phyloP scores from a whole-genome alignment of 2,329 filamentous ascomycete genomes.

The Fusarium algeriense region DNA sequence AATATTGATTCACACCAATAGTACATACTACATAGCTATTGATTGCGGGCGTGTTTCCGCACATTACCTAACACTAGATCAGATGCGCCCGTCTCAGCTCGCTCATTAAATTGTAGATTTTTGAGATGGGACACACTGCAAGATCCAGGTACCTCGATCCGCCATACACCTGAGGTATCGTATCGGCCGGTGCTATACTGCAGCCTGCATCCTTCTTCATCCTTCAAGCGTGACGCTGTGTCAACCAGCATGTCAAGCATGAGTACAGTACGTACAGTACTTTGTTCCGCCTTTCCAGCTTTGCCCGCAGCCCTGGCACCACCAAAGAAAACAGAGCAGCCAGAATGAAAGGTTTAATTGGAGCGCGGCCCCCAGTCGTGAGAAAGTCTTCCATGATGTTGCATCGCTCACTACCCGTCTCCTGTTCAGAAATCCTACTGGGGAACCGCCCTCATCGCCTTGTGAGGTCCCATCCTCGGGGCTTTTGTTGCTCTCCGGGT shows the following conservation, averaged over 20 bases:
- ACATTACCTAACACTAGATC: slow-evolving; percentile 15
- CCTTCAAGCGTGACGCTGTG: slow-evolving; percentile 6
- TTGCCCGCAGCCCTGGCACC: slow-evolving; percentile 25
- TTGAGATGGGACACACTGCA: slow-evolving; percentile 24
- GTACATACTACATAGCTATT: background rate
- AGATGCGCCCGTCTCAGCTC: slow-evolving; percentile 22
- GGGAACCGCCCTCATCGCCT: slow-evolving; percentile 10
- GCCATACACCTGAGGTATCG: slow-evolving; percentile 19
- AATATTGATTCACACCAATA: background rate
- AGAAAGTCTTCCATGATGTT: slow-evolving; percentile 17
- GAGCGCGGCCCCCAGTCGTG: slow-evolving; percentile 20
- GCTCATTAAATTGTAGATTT: slow-evolving; percentile 23
- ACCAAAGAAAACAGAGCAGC: slow-evolving; percentile 34
- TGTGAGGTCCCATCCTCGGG: slow-evolving; percentile 10
- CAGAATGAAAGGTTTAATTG: slow-evolving; percentile 42
- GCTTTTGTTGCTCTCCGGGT: slow-evolving; percentile 17
- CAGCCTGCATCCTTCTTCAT: slow-evolving; percentile 1
- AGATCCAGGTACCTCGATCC: slow-evolving; percentile 40
- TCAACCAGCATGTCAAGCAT: background rate
- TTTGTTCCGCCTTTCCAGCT: slow-evolving; percentile 12
- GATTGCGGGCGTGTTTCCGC: slow-evolving; percentile 14
- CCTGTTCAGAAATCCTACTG: slow-evolving; percentile 32
- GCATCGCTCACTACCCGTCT: slow-evolving; percentile 33
- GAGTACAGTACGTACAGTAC: background rate
- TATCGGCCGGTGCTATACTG: slow-evolving; percentile 29